Evolutionary conservation across 1,139 yeast species (phyloP), one percentile per base, ranked within the genome.

Genomic region (Candida freyschussii): DNA sequence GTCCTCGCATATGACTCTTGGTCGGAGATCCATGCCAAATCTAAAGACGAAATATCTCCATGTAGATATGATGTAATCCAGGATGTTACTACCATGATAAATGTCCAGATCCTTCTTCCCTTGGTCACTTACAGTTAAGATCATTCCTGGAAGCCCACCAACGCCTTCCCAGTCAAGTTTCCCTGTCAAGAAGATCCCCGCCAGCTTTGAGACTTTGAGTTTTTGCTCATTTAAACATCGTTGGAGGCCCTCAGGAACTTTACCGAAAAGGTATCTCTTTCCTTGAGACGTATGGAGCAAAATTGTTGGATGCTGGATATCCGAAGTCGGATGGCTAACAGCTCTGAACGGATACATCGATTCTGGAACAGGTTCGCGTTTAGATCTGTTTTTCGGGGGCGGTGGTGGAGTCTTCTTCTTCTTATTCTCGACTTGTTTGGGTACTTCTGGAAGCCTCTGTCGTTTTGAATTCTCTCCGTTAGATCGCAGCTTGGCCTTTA

Each of bases 41-140:
- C 96, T 71, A 55, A 84, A 86, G n/a, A 87, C 86, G 59, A 89
- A 89, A 43, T 77, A 77, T 44, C 96, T 67, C 96, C 96, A 87
- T 0, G 91, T 75, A 4, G 87, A 71, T 13, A 79, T 73, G 29
- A 75, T 65, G 56, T 74, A 81, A 26, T 70, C 64, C 18, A 77
- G 48, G 27, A 61, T 56, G 27, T 49, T 56, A 38, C 54, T 62
- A 15, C 76, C 77, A 30, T 75, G 69, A 35, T 58, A 61, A 2
- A 80, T 43, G 7, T 54, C 55, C 18, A 75, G 43, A 7, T 66
- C 58, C 29, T 70, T 69, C 35, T 72, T 70, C 2, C 89, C 89
- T 41, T 85, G 82, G 48, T 86, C 96, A 34, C 87, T 78, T n/a
- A 83, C 66, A 0, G 96, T 86, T 35, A 91, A 61, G 33, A 89